These are phyloP conservation scores for Leccinum barrowsii DNA, from an alignment of 768 basidiomycete species.

Conservation along the genomic window DNA sequence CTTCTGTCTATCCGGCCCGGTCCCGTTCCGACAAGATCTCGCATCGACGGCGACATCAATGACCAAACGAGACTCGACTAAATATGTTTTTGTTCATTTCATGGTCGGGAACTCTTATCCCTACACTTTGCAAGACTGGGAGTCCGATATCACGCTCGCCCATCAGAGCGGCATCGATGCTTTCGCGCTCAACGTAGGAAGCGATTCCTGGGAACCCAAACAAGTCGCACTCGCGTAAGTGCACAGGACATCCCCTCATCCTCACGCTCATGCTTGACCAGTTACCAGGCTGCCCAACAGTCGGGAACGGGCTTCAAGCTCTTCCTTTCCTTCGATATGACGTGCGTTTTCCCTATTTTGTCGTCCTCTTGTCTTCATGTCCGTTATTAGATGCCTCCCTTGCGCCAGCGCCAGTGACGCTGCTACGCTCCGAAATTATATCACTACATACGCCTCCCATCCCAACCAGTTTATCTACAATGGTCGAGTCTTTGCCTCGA, in stretches of 20 bases:
- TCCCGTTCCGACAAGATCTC: constrained; percentile 1
- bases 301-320: constrained; percentile 61
- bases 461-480: constrained; percentile 55
- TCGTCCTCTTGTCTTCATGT: neutral
- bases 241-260: neutral
- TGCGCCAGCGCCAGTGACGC: constrained; percentile 50
- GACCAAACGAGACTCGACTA: constrained; percentile 17
- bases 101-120: constrained; percentile 68
- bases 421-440: constrained; percentile 46
- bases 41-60: constrained; percentile 1
- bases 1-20: constrained; percentile 13
- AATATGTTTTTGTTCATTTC: constrained; percentile 56
- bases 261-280: constrained; percentile 24
- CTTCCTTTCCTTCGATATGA: constrained; percentile 79
- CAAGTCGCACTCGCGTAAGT: constrained; percentile 64
- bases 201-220: constrained; percentile 57
- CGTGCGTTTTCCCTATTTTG: constrained; percentile 38
- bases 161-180: constrained; percentile 59
- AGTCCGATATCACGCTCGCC: constrained; percentile 55
- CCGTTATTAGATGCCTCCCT: constrained; percentile 44
- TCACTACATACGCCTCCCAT: constrained; percentile 50
- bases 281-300: constrained; percentile 54
- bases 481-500: constrained; percentile 55
- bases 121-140: constrained; percentile 43
- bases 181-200: constrained; percentile 70